Conservation (phyloP, 169 alveolate genomes). For the Eimeria brunetti region DNA sequence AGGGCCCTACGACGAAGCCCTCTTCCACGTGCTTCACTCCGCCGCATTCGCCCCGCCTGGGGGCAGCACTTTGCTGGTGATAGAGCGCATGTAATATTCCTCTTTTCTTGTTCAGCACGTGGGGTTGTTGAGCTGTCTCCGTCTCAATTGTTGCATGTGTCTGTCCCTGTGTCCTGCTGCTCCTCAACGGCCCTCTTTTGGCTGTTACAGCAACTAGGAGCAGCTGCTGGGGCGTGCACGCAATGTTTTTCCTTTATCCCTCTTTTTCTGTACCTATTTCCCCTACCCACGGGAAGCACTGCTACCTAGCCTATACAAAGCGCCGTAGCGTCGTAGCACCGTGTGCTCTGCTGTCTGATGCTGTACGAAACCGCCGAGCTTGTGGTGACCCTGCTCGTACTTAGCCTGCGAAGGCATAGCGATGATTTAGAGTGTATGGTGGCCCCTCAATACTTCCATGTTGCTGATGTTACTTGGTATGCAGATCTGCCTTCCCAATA, state of each 20-base stretch:
- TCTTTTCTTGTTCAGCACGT: neutral
- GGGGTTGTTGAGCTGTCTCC: neutral
- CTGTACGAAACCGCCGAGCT: slow-evolving; percentile 48
- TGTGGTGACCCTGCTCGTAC: slow-evolving; percentile 29
- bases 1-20: slow-evolving; percentile 46
- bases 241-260: neutral
- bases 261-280: neutral
- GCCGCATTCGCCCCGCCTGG: slow-evolving; percentile 53
- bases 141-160: neutral
- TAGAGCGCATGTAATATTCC: slow-evolving; percentile 44
- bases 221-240: neutral
- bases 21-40: slow-evolving; percentile 55
- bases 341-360: slow-evolving; percentile 29
- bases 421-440: slow-evolving; percentile 19
- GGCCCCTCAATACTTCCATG: slow-evolving; percentile 21
- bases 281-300: slow-evolving; percentile 21
- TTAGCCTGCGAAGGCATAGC: slow-evolving; percentile 41
- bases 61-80: slow-evolving; percentile 52
- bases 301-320: slow-evolving; percentile 41
- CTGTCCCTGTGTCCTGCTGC: neutral
- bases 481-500: neutral
- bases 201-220: neutral
- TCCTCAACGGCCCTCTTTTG: neutral
- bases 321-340: slow-evolving; percentile 30
- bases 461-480: slow-evolving; percentile 11